A percentile compares a stretch with the other conserved stretches of the same genome.
Evolutionary conservation across 2,329 filamentous ascomycete genomes (phyloP).

Genomic region (Dactylellina sp.): DNA sequence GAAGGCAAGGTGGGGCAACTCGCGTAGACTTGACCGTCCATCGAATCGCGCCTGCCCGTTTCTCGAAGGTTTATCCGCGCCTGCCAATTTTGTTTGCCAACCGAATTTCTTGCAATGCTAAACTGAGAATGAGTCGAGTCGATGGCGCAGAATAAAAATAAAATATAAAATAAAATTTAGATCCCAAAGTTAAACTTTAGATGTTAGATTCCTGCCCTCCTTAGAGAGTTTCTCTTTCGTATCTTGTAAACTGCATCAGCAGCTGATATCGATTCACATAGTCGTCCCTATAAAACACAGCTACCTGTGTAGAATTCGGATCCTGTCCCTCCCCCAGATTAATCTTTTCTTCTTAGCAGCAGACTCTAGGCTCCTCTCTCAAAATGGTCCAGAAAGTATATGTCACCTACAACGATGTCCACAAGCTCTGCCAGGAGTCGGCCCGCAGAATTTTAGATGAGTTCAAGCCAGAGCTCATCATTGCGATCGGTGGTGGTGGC

Average conservation of each 20-base stretch:
- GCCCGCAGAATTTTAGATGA: slow-evolving; percentile 83
- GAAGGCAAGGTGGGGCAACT: too few relatives aligned
- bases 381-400: slow-evolving; percentile 85
- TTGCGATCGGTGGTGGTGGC: slow-evolving; percentile 90
- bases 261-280: too few relatives aligned
- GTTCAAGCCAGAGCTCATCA: slow-evolving; percentile 94
- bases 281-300: too few relatives aligned
- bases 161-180: slow-evolving; percentile 18
- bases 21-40: not conserved
- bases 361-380: not conserved
- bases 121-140: slow-evolving; percentile 1
- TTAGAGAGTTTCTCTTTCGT: too few relatives aligned
- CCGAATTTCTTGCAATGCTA: not conserved
- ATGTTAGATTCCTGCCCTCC: not conserved
- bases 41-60: slow-evolving; percentile 26
- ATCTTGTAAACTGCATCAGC: too few relatives aligned
- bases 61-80: slow-evolving; percentile 14
- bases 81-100: slow-evolving; percentile 22
- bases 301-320: too few relatives aligned
- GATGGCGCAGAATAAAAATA: not conserved
- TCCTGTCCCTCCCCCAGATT: not conserved
- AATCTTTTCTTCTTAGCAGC: not conserved
- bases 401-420: slow-evolving; percentile 94
- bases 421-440: slow-evolving; percentile 93
- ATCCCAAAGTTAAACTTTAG: too few relatives aligned